Percentiles rank a stretch among this genome's conserved stretches.
Evolutionary conservation across 1,284 basidiomycete genomes (phyloP).

Genomic region (Austroboletus novae-zelandiae): DNA sequence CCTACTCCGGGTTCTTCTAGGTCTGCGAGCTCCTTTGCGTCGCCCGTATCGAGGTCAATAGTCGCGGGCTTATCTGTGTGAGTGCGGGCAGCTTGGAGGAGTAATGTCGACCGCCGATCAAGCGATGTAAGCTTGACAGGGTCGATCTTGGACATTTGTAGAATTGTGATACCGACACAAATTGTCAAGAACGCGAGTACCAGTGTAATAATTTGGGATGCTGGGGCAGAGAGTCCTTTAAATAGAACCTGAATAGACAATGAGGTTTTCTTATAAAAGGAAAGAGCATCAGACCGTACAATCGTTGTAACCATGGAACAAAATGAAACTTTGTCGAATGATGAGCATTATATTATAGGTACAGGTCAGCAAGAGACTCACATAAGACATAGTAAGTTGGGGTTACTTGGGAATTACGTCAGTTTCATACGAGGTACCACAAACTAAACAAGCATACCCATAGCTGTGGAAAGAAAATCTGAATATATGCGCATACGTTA

Average conservation of each 20-base stretch:
- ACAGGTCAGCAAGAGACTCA: conserved; percentile 33
- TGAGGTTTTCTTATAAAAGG: neutral
- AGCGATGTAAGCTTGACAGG: conserved; percentile 70
- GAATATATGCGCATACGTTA: neutral
- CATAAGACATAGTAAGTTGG: conserved; percentile 88
- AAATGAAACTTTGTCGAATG: conserved; percentile 42
- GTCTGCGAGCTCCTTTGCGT: conserved; percentile 54
- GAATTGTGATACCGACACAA: conserved; percentile 87
- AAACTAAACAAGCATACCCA: conserved; percentile 51
- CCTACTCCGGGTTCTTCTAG: conserved; percentile 85
- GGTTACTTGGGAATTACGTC: conserved; percentile 52
- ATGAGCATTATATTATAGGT: neutral
- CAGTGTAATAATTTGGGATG: conserved; percentile 80
- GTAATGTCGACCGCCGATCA: conserved; percentile 82
- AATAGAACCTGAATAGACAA: conserved; percentile 66
- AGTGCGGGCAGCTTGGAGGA: conserved; percentile 72
- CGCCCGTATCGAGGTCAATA: conserved; percentile 24
- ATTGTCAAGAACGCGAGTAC: conserved; percentile 90
- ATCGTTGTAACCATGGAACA: conserved; percentile 87
- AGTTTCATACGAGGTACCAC: conserved; percentile 13
- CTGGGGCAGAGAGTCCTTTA: conserved; percentile 83
- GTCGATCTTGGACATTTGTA: conserved; percentile 96
- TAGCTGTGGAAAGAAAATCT: conserved; percentile 47
- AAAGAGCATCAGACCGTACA: conserved; percentile 40
- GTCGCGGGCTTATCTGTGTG: conserved; percentile 50